A percentile compares a stretch with the other conserved stretches of the same genome.
Conservation (phyloP, 768 basidiomycete species). For the Bullera alba region DNA sequence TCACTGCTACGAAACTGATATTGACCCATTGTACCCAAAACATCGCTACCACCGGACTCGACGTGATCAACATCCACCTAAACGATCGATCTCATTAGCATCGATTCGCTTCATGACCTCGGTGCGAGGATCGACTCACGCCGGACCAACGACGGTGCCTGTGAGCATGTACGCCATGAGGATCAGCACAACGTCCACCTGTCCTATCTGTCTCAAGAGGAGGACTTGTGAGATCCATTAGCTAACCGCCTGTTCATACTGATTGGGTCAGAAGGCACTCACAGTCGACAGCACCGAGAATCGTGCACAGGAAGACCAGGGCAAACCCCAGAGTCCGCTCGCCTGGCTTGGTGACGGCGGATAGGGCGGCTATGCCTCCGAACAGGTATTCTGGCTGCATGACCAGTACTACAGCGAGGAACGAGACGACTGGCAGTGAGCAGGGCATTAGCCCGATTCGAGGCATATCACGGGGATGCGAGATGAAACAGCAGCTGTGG, state of each 20-base stretch:
- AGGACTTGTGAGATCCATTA: neutral
- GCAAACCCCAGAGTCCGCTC: neutral
- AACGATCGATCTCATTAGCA: neutral
- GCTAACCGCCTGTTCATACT: neutral
- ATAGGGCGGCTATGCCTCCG: neutral
- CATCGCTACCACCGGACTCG: neutral
- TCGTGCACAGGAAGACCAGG: neutral
- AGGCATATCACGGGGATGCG: neutral
- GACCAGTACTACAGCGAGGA: neutral
- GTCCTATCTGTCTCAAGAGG: neutral
- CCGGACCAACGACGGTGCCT: neutral
- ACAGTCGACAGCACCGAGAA: conserved; percentile 1
- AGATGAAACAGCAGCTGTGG: neutral
- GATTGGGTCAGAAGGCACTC: neutral
- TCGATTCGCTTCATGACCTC: neutral
- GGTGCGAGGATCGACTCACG: too few relatives aligned
- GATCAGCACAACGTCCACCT: neutral
- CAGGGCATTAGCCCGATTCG: neutral
- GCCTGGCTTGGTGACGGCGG: neutral
- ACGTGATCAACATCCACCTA: neutral
- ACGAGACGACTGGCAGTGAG: neutral
- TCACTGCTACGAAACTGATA: neutral
- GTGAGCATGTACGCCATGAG: neutral
- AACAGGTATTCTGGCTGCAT: conserved; percentile 1
- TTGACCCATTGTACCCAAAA: neutral